phyloP scores from a whole-genome alignment of 768 basidiomycete species.

The Mycena maculata region DNA sequence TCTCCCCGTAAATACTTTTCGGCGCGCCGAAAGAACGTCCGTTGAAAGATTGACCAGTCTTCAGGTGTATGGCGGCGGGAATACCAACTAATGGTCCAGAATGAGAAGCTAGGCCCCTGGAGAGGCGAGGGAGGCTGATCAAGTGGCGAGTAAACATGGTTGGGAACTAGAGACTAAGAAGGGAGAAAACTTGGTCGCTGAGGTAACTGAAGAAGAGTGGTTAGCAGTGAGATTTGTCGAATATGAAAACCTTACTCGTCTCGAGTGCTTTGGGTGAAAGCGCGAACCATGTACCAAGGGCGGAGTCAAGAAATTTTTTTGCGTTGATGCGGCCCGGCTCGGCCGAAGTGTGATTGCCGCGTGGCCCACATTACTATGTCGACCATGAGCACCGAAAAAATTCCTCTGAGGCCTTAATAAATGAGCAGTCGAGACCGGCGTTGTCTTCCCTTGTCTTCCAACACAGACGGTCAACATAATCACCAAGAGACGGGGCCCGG shows the following conservation, averaged over 20 bases:
- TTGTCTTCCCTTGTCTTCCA: no score
- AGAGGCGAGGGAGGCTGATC: conserved; percentile 59
- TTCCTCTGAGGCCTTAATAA: no score
- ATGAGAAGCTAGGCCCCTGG: conserved; percentile 77
- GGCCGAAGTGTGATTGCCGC: no score
- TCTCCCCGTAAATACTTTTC: conserved; percentile 92
- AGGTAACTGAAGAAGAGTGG: conserved; percentile 74
- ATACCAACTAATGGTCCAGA: conserved; percentile 57
- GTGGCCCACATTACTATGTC: no score
- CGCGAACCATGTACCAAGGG: conserved; percentile 72
- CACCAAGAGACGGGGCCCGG: no score
- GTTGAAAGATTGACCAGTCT: conserved; percentile 91
- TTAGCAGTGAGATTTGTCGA: conserved; percentile 35
- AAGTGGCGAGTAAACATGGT: conserved; percentile 71
- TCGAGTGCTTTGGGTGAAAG: conserved; percentile 87
- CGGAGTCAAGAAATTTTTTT: conserved; percentile 26
- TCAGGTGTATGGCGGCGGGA: conserved; percentile 91
- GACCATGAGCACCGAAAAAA: no score
- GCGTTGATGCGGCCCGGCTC: no score
- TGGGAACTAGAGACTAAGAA: conserved; percentile 52
- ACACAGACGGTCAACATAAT: no score
- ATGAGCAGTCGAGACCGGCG: no score
- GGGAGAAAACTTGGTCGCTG: conserved; percentile 91
- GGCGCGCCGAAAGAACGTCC: conserved; percentile 92
- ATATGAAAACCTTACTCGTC: conserved; percentile 74